Percentiles rank a stretch among this genome's conserved stretches.
phyloP scores from a whole-genome alignment of 306 rosid species.

The Gillenia trifoliata region DNA sequence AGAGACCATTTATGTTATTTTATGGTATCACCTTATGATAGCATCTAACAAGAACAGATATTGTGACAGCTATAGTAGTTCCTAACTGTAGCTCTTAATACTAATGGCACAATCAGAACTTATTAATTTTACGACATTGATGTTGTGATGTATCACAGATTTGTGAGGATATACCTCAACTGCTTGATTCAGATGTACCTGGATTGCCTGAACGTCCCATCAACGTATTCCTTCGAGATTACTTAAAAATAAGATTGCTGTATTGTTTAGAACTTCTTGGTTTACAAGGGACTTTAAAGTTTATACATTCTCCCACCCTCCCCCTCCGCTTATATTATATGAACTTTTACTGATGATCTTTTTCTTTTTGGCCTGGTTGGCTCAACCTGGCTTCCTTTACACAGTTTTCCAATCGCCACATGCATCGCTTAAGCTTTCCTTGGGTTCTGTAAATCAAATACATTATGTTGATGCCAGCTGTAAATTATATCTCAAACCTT shows the following conservation, averaged over 20 bases:
- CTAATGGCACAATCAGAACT: not conserved
- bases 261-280: not conserved
- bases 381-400: conserved; percentile 8
- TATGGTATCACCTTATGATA: not conserved
- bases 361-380: not conserved
- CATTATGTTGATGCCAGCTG: conserved; percentile 96
- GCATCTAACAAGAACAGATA: not conserved
- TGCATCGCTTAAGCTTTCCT: conserved; percentile 70
- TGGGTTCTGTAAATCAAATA: conserved; percentile 96
- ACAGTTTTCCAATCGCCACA: conserved; percentile 97
- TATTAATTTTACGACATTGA: not conserved
- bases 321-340: not conserved
- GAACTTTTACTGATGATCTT: not conserved
- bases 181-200: conserved; percentile 84
- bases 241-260: conserved; percentile 24
- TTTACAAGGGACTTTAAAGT: not conserved
- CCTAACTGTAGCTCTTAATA: not conserved
- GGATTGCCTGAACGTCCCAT: conserved; percentile 97
- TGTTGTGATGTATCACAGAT: conserved; percentile 41
- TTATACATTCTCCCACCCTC: not conserved
- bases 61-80: not conserved
- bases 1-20: not conserved
- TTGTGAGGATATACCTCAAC: conserved; percentile 97
- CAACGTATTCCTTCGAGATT: conserved; percentile 77
- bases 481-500: conserved; percentile 40